Base-by-base conservation (phyloP, 441 rosid genomes). In the Arabidopsis hybrid region DNA sequence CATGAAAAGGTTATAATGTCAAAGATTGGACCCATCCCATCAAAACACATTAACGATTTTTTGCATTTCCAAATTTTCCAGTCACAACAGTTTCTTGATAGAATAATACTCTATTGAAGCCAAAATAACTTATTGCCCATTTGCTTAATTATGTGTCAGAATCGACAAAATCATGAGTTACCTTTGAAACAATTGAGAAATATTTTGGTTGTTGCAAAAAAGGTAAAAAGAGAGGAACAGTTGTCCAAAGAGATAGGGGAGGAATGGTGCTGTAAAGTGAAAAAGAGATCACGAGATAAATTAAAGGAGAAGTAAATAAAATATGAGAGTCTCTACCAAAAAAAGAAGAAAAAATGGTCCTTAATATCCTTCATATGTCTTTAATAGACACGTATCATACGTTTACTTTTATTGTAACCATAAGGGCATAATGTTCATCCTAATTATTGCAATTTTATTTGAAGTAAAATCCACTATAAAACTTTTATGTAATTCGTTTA, bases 251-350 rank as follows among this genome's bases (percentile, higher is more conserved):
- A 65, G 58, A 50, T 32, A 47, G 45, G 35, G 60, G 26, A 65
- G 16, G 67, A 61, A 60, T 60, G 47, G 39, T 47, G 73, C 68
- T 74, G 69, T 75, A 67, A 75, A 67, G 73, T 13, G 61, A 1
- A 75, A 63, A 75, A 75, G 74, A 2, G 35, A 29, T 68, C 74
- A 75, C 79, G 64, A 68, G 74, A 52, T 75, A 32, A 63, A 43
- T 32, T 63, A 42, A 63, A 72, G 57, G 49, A 34, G 42, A 63
- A 60, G 18, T 66, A 74, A 58, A 58, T 58, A 38, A 14, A 57
- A 17, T 21, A 21, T 21, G 26, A 69, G n/a, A 34, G 56, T 8
- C 13, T 36, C 14, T 52, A 14, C 21, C 26, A 21, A 21, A 21
- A 21, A 21, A 21, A 21, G 26, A 21, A 21, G 26, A 21, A 16